These are phyloP conservation scores for Aspergillus sp. DNA, from an alignment of 2,329 filamentous ascomycete genomes.

Conservation along the genomic window DNA sequence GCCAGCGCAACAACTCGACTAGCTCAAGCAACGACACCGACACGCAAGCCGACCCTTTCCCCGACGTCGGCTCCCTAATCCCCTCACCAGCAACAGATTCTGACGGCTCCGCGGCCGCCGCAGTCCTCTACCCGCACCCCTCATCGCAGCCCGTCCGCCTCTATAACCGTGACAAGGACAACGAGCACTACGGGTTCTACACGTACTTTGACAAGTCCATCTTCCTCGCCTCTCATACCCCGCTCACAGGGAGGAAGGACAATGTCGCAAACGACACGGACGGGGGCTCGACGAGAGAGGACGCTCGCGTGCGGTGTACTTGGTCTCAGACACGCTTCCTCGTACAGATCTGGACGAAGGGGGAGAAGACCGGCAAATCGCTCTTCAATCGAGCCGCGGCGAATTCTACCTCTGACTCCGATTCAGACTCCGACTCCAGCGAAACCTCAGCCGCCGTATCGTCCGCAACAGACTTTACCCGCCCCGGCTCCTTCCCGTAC, in stretches of 20 bases:
- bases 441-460: conserved; percentile 23
- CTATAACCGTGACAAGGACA: conserved; percentile 77
- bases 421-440: conserved; percentile 10
- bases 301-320: conserved; percentile 58
- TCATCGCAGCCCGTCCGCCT: conserved; percentile 77
- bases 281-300: conserved; percentile 54
- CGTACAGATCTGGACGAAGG: conserved; percentile 66
- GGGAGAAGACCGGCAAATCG: conserved; percentile 36
- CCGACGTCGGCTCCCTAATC: conserved; percentile 59
- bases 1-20: background rate
- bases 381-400: conserved; percentile 27
- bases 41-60: conserved; percentile 29
- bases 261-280: conserved; percentile 45
- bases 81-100: conserved; percentile 65
- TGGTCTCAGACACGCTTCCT: conserved; percentile 65
- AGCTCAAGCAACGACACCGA: conserved; percentile 16
- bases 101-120: conserved; percentile 74
- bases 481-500: conserved; percentile 64
- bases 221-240: conserved; percentile 68
- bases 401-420: background rate
- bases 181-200: conserved; percentile 94
- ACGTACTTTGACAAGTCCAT: conserved; percentile 87
- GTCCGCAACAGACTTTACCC: conserved; percentile 52
- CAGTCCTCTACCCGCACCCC: conserved; percentile 72
- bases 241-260: conserved; percentile 49